Evolutionary conservation across 768 basidiomycete species (phyloP).

Genomic region (Phlebiopsis flavidoalba): DNA sequence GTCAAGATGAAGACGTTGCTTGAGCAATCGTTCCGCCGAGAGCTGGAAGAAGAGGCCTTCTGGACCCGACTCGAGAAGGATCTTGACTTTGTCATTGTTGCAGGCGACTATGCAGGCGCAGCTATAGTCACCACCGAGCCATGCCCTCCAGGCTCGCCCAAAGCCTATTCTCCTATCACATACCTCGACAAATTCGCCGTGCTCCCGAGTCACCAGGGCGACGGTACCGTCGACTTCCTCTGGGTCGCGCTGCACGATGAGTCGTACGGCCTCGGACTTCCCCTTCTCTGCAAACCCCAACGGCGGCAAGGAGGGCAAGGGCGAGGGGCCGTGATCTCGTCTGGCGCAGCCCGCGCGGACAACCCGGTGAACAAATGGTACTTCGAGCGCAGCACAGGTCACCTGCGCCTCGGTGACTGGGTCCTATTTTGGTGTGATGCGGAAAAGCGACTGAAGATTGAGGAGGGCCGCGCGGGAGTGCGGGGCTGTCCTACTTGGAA

Average conservation of each 20-base stretch:
- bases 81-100: slow-evolving; percentile 90
- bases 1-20: slow-evolving; percentile 74
- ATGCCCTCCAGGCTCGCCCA: slow-evolving; percentile 24
- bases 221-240: slow-evolving; percentile 97
- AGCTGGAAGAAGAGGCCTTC: slow-evolving; percentile 67
- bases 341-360: slow-evolving; percentile 87
- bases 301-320: slow-evolving; percentile 84
- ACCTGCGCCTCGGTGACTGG: slow-evolving; percentile 82
- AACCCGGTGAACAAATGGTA: slow-evolving; percentile 99
- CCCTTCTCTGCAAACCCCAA: slow-evolving; percentile 94
- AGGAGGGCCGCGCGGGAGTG: slow-evolving; percentile 58
- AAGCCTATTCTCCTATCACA: slow-evolving; percentile 48
- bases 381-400: slow-evolving; percentile 92
- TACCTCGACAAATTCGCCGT: slow-evolving; percentile 99
- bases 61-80: slow-evolving; percentile 69
- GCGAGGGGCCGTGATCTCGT: slow-evolving; percentile 90
- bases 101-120: slow-evolving; percentile 93
- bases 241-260: slow-evolving; percentile 99
- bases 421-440: slow-evolving; percentile 98
- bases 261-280: slow-evolving; percentile 92
- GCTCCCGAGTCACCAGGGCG: slow-evolving; percentile 90
- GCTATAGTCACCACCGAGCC: slow-evolving; percentile 80
- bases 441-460: slow-evolving; percentile 74
- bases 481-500: slow-evolving; percentile 67
- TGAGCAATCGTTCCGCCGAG: slow-evolving; percentile 80